These are phyloP conservation scores for Naumovozyma baii DNA, from an alignment of 805 yeast genomes.

Conservation along the genomic window DNA sequence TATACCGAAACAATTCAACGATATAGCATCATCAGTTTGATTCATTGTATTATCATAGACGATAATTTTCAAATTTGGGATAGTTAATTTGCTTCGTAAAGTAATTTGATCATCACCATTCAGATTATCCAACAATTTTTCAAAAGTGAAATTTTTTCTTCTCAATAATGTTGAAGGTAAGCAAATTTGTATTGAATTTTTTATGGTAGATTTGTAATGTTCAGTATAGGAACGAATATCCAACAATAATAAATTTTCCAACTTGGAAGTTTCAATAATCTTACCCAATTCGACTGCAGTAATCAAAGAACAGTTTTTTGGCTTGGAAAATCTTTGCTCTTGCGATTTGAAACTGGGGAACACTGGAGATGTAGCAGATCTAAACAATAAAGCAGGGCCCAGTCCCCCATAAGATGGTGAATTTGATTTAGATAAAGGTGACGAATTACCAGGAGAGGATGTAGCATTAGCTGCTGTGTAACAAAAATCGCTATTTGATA, in stretches of 20 bases:
- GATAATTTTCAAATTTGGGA: slow-evolving; percentile 14
- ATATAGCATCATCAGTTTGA: slow-evolving; percentile 18
- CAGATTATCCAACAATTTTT: slow-evolving; percentile 51
- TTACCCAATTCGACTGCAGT: slow-evolving; percentile 16
- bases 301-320: slow-evolving; percentile 13
- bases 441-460: not conserved
- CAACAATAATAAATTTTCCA: slow-evolving; percentile 12
- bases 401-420: not conserved
- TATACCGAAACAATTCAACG: slow-evolving; percentile 24
- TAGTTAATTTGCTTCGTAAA: slow-evolving; percentile 4
- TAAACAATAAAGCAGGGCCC: not conserved
- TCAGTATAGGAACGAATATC: slow-evolving; percentile 81
- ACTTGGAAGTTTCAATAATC: slow-evolving; percentile 2
- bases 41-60: slow-evolving; percentile 20
- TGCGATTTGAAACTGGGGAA: slow-evolving; percentile 15
- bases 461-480: not conserved
- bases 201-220: slow-evolving; percentile 48
- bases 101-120: slow-evolving; percentile 37
- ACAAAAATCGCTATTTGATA: not conserved
- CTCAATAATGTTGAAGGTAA: slow-evolving; percentile 82
- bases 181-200: slow-evolving; percentile 62
- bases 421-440: not conserved
- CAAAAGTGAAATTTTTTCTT: slow-evolving; percentile 60
- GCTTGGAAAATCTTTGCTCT: slow-evolving; percentile 18
- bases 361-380: slow-evolving; percentile 4